phyloP scores from a whole-genome alignment of 2,329 filamentous ascomycete genomes.

The Fusarium praegraminearum region DNA sequence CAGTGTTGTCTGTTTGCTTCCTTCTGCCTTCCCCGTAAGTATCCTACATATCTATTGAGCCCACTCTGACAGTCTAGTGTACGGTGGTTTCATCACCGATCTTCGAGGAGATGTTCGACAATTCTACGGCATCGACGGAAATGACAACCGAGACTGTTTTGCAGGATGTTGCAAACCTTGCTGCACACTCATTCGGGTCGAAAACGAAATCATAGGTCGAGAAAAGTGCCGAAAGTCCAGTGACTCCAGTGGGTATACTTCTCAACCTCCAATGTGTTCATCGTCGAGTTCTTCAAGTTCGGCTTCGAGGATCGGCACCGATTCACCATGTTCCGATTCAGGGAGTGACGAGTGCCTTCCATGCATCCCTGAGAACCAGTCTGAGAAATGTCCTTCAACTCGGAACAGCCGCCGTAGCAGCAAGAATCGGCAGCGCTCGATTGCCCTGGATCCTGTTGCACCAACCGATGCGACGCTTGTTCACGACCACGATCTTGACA shows the following conservation, averaged over 20 bases:
- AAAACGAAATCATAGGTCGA: slow-evolving; percentile 52
- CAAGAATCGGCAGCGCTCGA: slow-evolving; percentile 30
- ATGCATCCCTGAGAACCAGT: slow-evolving; percentile 35
- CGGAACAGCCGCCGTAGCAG: slow-evolving; percentile 12
- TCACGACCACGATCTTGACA: slow-evolving; percentile 22
- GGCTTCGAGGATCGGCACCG: neutral
- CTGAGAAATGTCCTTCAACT: slow-evolving; percentile 16
- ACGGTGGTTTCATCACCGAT: slow-evolving; percentile 45
- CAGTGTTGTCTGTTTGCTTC: slow-evolving; percentile 11
- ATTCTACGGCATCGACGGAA: slow-evolving; percentile 52
- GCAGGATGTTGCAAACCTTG: slow-evolving; percentile 49
- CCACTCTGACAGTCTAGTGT: slow-evolving; percentile 44
- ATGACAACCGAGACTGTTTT: slow-evolving; percentile 37
- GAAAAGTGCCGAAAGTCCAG: slow-evolving; percentile 37
- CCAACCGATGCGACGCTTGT: slow-evolving; percentile 26
- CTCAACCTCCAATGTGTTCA: slow-evolving; percentile 42
- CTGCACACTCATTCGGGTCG: slow-evolving; percentile 46
- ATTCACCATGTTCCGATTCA: neutral
- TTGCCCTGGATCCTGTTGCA: slow-evolving; percentile 18
- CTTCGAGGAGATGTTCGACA: slow-evolving; percentile 50
- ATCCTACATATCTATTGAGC: neutral
- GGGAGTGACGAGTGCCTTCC: slow-evolving; percentile 19
- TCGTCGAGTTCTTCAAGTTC: slow-evolving; percentile 39
- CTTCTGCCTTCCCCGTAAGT: slow-evolving; percentile 49
- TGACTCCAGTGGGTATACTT: slow-evolving; percentile 33